These are phyloP conservation scores for Xerocomellus amylosporus DNA, from an alignment of 768 basidiomycete species.

Conservation along the genomic window DNA sequence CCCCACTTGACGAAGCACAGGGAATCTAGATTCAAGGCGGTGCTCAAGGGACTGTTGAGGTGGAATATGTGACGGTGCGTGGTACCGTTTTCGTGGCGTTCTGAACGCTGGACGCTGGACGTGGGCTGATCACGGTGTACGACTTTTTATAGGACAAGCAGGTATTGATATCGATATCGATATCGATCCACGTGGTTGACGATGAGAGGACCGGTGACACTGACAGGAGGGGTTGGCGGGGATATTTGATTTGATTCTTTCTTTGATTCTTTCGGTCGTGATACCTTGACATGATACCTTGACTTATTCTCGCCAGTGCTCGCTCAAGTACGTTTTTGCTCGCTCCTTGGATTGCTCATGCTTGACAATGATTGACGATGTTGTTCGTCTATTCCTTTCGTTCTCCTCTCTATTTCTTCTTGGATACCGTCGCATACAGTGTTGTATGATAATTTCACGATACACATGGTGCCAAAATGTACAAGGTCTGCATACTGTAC, in stretches of 20 bases:
- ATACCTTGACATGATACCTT: conserved; percentile 8
- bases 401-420: not conserved
- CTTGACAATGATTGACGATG: not conserved
- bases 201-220: not conserved
- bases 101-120: not conserved
- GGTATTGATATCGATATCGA: too few species aligned
- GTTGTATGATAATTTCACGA: too few species aligned
- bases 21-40: conserved; percentile 16
- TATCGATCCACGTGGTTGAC: not conserved
- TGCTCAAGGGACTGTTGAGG: conserved; percentile 19
- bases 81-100: not conserved
- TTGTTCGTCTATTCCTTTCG: too few species aligned
- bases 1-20: not conserved
- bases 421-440: not conserved
- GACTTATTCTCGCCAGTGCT: not conserved
- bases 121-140: not conserved
- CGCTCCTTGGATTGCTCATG: not conserved
- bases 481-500: too few species aligned
- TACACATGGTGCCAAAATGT: too few species aligned
- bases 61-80: conserved; percentile 14
- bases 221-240: not conserved
- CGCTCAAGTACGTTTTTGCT: too few species aligned
- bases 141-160: too few species aligned
- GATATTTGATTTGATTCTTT: not conserved
- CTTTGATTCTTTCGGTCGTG: not conserved